A percentile compares a stretch with the other conserved stretches of the same genome.
Conservation (phyloP, 805 yeast species). For the Yamadazyma takamatsuzukensis region DNA sequence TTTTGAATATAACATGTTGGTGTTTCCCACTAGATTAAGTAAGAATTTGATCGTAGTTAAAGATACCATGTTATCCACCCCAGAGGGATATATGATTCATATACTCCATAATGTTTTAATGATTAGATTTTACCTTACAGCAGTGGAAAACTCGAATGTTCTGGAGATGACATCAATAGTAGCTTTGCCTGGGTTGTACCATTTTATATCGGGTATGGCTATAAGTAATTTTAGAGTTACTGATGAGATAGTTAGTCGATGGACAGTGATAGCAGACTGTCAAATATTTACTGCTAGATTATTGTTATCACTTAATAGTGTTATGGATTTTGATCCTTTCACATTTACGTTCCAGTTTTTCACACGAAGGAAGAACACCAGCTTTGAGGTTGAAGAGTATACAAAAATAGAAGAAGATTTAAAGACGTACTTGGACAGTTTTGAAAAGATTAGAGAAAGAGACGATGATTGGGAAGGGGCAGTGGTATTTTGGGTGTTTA, state of each 20-base stretch:
- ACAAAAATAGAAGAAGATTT: constrained; percentile 9
- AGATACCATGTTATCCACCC: constrained; percentile 17
- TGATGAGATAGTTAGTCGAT: constrained; percentile 11
- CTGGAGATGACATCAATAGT: constrained; percentile 15
- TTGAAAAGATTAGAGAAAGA: constrained; percentile 5
- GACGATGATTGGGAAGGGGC: constrained; percentile 20
- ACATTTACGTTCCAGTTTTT: constrained; percentile 14
- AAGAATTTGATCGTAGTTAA: constrained; percentile 16
- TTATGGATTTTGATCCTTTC: constrained; percentile 20
- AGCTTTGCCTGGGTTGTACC: constrained; percentile 20
- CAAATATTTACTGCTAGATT: constrained; percentile 14
- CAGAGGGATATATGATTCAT: constrained; percentile 18
- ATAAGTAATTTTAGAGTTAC: constrained; percentile 17
- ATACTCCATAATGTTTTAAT: constrained; percentile 18
- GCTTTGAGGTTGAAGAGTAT: constrained; percentile 4
- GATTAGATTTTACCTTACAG: constrained; percentile 14
- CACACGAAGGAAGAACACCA: constrained; percentile 9
- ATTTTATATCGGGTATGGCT: constrained; percentile 19
- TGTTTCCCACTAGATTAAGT: constrained; percentile 20
- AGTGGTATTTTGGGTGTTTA: constrained; percentile 20
- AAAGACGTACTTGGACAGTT: constrained; percentile 3
- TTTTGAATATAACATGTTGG: constrained; percentile 19
- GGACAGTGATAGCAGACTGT: constrained; percentile 17
- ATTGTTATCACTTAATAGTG: constrained; percentile 12
- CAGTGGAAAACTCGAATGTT: constrained; percentile 9